Percentiles rank a stretch among this genome's conserved stretches.
These are phyloP conservation scores for Xylariaceae sp. DNA, from an alignment of 2,329 filamentous ascomycete species.

Conservation along the genomic window DNA sequence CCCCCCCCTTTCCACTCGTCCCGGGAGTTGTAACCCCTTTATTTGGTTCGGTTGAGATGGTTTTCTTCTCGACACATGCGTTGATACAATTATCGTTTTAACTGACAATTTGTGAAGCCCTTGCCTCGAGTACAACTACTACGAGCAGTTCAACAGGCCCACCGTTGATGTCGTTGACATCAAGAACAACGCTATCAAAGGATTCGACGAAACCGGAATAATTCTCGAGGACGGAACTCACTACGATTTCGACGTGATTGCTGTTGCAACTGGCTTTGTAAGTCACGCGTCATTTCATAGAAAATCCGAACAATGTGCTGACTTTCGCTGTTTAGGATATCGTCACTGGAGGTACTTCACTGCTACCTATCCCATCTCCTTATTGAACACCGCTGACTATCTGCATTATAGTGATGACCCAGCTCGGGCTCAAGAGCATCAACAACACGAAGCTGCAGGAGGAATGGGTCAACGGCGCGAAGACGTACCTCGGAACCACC, in stretches of 20 bases:
- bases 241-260: slow-evolving; percentile 38
- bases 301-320: too few species aligned
- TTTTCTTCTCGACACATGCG: too few species aligned
- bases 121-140: slow-evolving; percentile 36
- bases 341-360: too few species aligned
- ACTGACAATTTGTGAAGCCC: too few species aligned
- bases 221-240: slow-evolving; percentile 26
- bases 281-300: neutral
- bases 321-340: too few species aligned
- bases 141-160: slow-evolving; percentile 38
- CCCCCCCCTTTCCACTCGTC: too few species aligned
- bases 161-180: slow-evolving; percentile 40
- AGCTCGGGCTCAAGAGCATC: slow-evolving; percentile 36
- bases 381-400: slow-evolving; percentile 29
- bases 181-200: slow-evolving; percentile 26
- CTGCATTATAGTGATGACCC: slow-evolving; percentile 41
- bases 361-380: neutral
- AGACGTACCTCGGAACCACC: slow-evolving; percentile 45
- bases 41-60: too few species aligned
- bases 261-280: too few species aligned
- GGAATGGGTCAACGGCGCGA: slow-evolving; percentile 27
- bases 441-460: slow-evolving; percentile 40
- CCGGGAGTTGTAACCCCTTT: too few species aligned
- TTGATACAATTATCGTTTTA: too few species aligned
- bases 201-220: slow-evolving; percentile 31